Evolutionary conservation across 2,329 filamentous ascomycete genomes (phyloP), one percentile per base, ranked within the genome.

Genomic region (Colletotrichum camelliae): DNA sequence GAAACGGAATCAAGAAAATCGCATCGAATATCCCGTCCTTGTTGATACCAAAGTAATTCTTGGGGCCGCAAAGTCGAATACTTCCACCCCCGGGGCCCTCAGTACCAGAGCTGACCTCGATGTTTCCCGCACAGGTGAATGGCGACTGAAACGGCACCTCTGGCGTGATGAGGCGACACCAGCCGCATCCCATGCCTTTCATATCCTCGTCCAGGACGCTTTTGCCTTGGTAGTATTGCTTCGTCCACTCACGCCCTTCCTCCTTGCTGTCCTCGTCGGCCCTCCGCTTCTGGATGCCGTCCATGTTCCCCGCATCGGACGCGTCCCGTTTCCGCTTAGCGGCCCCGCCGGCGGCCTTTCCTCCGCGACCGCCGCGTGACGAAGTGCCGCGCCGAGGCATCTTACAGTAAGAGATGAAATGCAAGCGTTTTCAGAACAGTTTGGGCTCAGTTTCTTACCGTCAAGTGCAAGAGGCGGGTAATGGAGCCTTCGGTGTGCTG

Each of bases 401-500:
- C 6, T 4, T 2, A 31, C 2, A 18, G 16, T 58, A 1, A 31
- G 29, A 31, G 9, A 8, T 31, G 15, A 10, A 7, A 2, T 21
- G 21, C 21, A 35, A 15, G 2, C 13, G 33, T 12, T 1, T 12
- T 12, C 33, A 12, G 6, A 1, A 12, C 15, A 35, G 3, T 15
- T 13, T 15, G 5, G 6, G 9, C 8, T 43, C 8, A 8, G 15
- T 4, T 12, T 9, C 2, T 43, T 8, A 8, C 39, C n/a, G 43
- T 48, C 7, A 10, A 48, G 5, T 0, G 43, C 12, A 21, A 52
- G 43, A 7, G 21, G 43, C n/a, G 43, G 43, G 1, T 0, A 10
- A 21, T 52, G 43, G 3, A 21, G 1, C n/a, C 4, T 0, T 1
- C 0, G 12, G 0, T 13, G 10, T 52, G 43, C 43, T 52, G 10